Base-by-base conservation (phyloP, 2,329 filamentous ascomycete species). In the Fusarium buharicum region DNA sequence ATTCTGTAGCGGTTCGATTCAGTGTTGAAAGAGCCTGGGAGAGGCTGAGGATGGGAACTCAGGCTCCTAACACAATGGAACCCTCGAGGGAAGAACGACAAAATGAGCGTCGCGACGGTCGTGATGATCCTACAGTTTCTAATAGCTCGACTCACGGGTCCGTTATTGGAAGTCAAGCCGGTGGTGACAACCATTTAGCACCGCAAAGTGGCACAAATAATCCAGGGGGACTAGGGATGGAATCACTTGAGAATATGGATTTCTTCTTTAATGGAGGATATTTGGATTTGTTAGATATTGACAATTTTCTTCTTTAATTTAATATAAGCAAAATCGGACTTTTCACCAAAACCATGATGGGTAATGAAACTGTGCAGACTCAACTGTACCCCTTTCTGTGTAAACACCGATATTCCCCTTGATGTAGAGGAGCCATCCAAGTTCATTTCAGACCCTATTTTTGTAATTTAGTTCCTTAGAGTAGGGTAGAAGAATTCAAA, bases 191-290 rank as follows among this genome's bases (percentile, higher is more conserved):
- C 8, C 36, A 37, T 12, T 13, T 18, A 14, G 17, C 12, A 20
- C 16, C 17, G 4, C 36, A 37, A 8, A 5, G 17, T 14, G 36
- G 36, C 4, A 20, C 36, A 10, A 6, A 13, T 10, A 20, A 44
- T 6, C 10, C 17, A 13, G 43, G 13, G 14, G 43, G 13, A 8
- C 6, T 18, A n/a, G 44, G 31, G 18, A 37, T 37, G 12, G 44
- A 37, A 27, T 47, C 44, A 17, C 46, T 62, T 4, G 57, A 60
- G 36, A 54, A 55, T 6, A 41, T 60, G 2, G 57, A 60, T 7
- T 60, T 60, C 13, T 60, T 60, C 44, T 60, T 60, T 27, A 60
- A 60, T 3, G 59, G 59, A 10, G 59, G 59, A 1, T 62, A 62
- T 11, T 20, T 62, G 14, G 57, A 62, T 12, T 16, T 62, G 4